phyloP scores from a whole-genome alignment of 495 filamentous ascomycete species.

The Annulohypoxylon nitens region DNA sequence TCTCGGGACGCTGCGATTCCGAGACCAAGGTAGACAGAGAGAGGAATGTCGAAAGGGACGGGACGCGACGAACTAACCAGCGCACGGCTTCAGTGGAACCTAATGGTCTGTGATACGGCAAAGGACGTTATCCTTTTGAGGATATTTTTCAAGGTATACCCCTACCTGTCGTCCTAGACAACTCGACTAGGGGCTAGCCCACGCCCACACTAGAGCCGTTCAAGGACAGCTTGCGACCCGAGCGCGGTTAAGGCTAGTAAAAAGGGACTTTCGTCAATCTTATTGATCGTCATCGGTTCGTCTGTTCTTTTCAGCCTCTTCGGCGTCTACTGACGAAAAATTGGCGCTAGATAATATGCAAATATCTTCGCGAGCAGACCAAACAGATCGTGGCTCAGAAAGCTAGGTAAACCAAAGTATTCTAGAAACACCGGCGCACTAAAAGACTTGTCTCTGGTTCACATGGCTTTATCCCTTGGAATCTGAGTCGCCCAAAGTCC shows the following conservation, averaged over 20 bases:
- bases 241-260: conserved; percentile 27
- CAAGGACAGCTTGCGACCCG: conserved; percentile 26
- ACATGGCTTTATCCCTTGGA: conserved; percentile 12
- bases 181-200: conserved; percentile 2
- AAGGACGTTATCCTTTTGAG: conserved; percentile 26
- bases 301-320: conserved; percentile 35
- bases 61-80: conserved; percentile 35
- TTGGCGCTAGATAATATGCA: conserved; percentile 18
- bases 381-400: conserved; percentile 2
- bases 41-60: conserved; percentile 32
- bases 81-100: conserved; percentile 39
- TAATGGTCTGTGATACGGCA: conserved; percentile 33
- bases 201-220: conserved; percentile 25
- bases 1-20: conserved; percentile 34
- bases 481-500: conserved; percentile 27
- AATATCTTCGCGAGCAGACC: conserved; percentile 19
- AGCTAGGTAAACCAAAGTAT: background rate
- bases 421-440: conserved; percentile 1
- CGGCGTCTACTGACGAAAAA: conserved; percentile 6
- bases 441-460: conserved; percentile 11
- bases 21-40: conserved; percentile 30
- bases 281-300: conserved; percentile 38
- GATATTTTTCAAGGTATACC: conserved; percentile 31
- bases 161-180: conserved; percentile 25
- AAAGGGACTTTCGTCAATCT: conserved; percentile 42